Evolutionary conservation across 208 protist species (phyloP), one percentile per base, ranked within the genome.

Genomic region (Tetramitus jugosus): DNA sequence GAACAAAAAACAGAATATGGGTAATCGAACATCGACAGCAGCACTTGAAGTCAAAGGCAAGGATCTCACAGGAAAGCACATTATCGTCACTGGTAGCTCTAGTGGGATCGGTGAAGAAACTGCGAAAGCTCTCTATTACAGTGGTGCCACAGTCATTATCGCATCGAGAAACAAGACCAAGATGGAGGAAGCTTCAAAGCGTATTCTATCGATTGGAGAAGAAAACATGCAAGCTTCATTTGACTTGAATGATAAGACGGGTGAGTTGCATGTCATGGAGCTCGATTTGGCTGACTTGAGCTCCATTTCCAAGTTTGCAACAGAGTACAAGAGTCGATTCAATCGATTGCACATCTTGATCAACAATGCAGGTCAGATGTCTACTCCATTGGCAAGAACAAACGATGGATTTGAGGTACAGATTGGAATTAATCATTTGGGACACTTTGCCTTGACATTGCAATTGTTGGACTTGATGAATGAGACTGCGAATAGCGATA

Each of bases 381-480:
- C 17, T 17, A 4, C 31, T 20, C 65, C 65, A 40, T 14, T 43
- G 20, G 69, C 67, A n/a, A 52, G 8, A 20, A 45, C 40, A 40
- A 8, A 40, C 2, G 31, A 74, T 45, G 2, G 23, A 10, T 4
- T 74, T 52, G 67, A 74, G 26, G 3, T 37, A 39, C 39, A 53
- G 20, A 53, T 74, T 37, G 67, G 42, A 20, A 17, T 37, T 2
- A 74, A 74, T 35, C 42, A 74, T 53, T 53, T 74, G 13, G 67
- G 67, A 39, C 67, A 52, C 26, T 53, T 53, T 53, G 33, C 53
- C 4, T 37, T 74, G 6, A 74, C 67, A 10, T 33, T 33, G 1
- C 35, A 49, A 20, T 33, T 71, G 29, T n/a, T 49, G 7, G 39
- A 71, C 31, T 0, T 37, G 35, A 49, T 71, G n/a, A 71, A 26